Evolutionary conservation across 2,329 filamentous ascomycete genomes (phyloP).

Genomic region (Dactylonectria macrodidyma): DNA sequence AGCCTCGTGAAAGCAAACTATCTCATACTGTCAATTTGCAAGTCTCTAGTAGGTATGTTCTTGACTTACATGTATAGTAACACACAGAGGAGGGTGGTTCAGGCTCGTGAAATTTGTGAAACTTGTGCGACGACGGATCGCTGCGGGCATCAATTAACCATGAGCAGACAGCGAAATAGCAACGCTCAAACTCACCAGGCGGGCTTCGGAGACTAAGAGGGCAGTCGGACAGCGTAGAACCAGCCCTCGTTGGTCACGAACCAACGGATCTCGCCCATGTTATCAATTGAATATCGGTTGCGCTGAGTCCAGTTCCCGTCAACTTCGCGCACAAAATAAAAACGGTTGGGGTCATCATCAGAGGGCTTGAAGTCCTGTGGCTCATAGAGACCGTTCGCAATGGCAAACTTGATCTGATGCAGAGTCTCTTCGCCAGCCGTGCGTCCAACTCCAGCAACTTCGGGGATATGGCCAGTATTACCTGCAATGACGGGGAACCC

Average conservation of each 20-base stretch:
- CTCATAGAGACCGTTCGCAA: constrained; percentile 66
- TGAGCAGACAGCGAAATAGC: neutral
- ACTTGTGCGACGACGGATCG: neutral
- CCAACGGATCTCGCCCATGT: constrained; percentile 71
- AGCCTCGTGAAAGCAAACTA: constrained; percentile 4
- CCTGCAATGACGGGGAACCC: constrained; percentile 57
- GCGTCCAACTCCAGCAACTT: constrained; percentile 67
- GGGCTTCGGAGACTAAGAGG: constrained; percentile 48
- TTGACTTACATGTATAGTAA: neutral
- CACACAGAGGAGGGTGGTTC: neutral
- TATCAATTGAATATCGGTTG: constrained; percentile 73
- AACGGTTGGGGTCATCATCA: constrained; percentile 71
- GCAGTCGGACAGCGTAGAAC: constrained; percentile 73
- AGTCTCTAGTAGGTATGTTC: neutral
- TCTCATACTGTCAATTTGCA: neutral
- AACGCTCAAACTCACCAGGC: constrained; percentile 24
- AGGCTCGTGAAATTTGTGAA: neutral
- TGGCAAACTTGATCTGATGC: constrained; percentile 65
- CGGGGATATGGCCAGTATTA: constrained; percentile 59
- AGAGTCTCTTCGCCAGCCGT: constrained; percentile 64
- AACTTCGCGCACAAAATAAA: constrained; percentile 74
- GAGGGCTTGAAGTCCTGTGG: constrained; percentile 75
- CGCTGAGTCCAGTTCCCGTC: constrained; percentile 73
- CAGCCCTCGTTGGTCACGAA: constrained; percentile 70
- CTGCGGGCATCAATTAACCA: constrained; percentile 29